Conservation (phyloP, 2,329 filamentous ascomycete genomes). For the Alternaria novae-zelandiae region DNA sequence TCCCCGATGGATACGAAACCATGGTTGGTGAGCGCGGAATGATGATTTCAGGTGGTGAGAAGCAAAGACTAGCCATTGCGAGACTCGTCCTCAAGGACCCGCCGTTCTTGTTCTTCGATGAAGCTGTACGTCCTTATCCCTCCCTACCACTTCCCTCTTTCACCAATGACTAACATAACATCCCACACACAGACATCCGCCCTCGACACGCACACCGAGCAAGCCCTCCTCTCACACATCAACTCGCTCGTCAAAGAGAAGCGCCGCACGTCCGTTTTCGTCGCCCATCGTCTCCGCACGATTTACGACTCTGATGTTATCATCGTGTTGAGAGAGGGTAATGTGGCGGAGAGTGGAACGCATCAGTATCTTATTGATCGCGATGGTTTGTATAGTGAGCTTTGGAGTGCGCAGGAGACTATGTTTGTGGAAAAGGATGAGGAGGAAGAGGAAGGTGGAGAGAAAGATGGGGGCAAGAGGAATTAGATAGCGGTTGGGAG, state of each 20-base stretch:
- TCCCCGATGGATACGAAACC: conserved; percentile 88
- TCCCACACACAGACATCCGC: conserved; percentile 71
- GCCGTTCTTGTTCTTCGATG: conserved; percentile 90
- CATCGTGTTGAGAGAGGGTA: conserved; percentile 84
- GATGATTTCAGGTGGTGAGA: conserved; percentile 97
- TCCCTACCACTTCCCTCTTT: background rate
- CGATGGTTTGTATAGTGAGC: conserved; percentile 81
- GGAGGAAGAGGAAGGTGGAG: background rate
- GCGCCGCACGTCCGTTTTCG: conserved; percentile 87
- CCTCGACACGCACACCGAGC: conserved; percentile 91
- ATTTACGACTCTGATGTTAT: conserved; percentile 93
- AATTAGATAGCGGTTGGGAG: background rate
- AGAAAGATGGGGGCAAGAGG: background rate
- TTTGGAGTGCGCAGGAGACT: conserved; percentile 73
- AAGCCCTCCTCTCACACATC: conserved; percentile 88
- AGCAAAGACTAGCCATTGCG: conserved; percentile 86
- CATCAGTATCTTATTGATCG: conserved; percentile 82
- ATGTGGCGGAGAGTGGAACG: conserved; percentile 86
- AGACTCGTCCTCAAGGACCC: conserved; percentile 87
- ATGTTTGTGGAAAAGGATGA: conserved; percentile 34
- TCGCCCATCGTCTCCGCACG: conserved; percentile 89
- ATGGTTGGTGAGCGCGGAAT: conserved; percentile 92
- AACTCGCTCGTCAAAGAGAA: conserved; percentile 92
- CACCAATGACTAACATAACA: conserved; percentile 1
- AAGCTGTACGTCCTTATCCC: conserved; percentile 65